Percentiles rank a stretch among this genome's conserved stretches.
phyloP scores from a whole-genome alignment of 495 filamentous ascomycete species.

The Penicillium cosmopolitanum region DNA sequence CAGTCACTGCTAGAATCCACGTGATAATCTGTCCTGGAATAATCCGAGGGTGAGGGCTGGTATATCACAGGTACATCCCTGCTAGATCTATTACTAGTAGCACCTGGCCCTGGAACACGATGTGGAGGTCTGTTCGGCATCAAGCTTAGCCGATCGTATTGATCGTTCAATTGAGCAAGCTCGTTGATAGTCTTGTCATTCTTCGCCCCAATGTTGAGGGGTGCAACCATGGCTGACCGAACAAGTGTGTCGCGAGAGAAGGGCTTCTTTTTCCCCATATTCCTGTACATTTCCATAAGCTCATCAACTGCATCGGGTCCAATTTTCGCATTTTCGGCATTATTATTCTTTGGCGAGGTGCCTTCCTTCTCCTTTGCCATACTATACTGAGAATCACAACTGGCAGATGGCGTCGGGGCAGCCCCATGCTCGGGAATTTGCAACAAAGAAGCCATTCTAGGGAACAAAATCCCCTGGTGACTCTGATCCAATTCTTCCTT shows the following conservation, averaged over 20 bases:
- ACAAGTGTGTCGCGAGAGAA: conserved; percentile 11
- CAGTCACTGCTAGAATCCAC: conserved; percentile 12
- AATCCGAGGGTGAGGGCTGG: conserved; percentile 3
- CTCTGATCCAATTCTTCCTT: too few species aligned
- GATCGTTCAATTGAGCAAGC: background rate
- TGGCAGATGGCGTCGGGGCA: too few species aligned
- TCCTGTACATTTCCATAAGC: conserved; percentile 16
- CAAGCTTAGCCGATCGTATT: background rate
- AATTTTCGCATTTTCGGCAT: background rate
- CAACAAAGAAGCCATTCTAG: too few species aligned
- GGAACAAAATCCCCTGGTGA: too few species aligned
- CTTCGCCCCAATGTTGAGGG: background rate
- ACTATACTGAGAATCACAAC: too few species aligned
- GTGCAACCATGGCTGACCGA: conserved; percentile 8
- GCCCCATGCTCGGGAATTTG: too few species aligned
- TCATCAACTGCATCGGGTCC: conserved; percentile 8
- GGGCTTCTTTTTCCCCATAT: conserved; percentile 4
- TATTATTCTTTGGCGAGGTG: background rate
- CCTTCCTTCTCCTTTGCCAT: too few species aligned
- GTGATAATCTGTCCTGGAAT: background rate
- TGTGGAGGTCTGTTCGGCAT: background rate
- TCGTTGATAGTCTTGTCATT: background rate
- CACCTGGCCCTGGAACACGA: background rate
- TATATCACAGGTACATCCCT: background rate
- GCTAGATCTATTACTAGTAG: background rate